Percentiles rank a stretch among this genome's conserved stretches.
phyloP scores from a whole-genome alignment of 768 basidiomycete genomes.

The Tulasnella sp. region DNA sequence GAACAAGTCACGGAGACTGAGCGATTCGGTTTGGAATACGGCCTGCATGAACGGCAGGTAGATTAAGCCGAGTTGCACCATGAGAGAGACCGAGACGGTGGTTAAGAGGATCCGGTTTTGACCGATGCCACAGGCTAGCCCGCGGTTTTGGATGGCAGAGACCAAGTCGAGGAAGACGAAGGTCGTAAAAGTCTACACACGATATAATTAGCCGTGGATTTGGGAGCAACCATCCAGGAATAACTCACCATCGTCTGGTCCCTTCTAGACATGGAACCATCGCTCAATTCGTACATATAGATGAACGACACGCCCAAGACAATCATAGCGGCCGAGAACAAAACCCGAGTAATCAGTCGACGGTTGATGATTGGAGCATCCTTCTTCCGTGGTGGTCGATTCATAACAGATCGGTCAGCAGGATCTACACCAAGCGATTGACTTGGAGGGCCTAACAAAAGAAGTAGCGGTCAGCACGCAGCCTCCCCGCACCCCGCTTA shows the following conservation, averaged over 20 bases:
- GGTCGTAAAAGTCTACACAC: slow-evolving; percentile 78
- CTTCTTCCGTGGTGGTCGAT: slow-evolving; percentile 83
- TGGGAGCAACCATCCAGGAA: background rate
- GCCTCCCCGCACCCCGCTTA: background rate
- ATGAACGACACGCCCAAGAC: slow-evolving; percentile 80
- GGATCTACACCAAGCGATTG: slow-evolving; percentile 96
- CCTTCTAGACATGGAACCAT: slow-evolving; percentile 69
- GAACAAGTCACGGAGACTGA: slow-evolving; percentile 53
- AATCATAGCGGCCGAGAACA: slow-evolving; percentile 91
- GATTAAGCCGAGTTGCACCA: slow-evolving; percentile 74
- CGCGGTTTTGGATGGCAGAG: slow-evolving; percentile 89
- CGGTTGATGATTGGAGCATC: slow-evolving; percentile 76
- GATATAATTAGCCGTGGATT: background rate
- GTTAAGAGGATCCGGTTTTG: slow-evolving; percentile 84
- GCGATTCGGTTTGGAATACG: slow-evolving; percentile 86
- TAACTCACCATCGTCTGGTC: slow-evolving; percentile 91
- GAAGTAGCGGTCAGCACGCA: background rate
- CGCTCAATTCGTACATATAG: slow-evolving; percentile 70
- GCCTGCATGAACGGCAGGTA: slow-evolving; percentile 87
- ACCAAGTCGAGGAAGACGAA: slow-evolving; percentile 97
- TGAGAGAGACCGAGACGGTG: slow-evolving; percentile 76
- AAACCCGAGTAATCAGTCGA: slow-evolving; percentile 61
- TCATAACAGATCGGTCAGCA: slow-evolving; percentile 88
- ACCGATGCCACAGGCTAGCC: slow-evolving; percentile 68
- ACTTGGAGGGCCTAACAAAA: slow-evolving; percentile 66